These are phyloP conservation scores for Lichtheimia hyalospora DNA, from an alignment of 371 early-diverging fungal species.

Conservation along the genomic window DNA sequence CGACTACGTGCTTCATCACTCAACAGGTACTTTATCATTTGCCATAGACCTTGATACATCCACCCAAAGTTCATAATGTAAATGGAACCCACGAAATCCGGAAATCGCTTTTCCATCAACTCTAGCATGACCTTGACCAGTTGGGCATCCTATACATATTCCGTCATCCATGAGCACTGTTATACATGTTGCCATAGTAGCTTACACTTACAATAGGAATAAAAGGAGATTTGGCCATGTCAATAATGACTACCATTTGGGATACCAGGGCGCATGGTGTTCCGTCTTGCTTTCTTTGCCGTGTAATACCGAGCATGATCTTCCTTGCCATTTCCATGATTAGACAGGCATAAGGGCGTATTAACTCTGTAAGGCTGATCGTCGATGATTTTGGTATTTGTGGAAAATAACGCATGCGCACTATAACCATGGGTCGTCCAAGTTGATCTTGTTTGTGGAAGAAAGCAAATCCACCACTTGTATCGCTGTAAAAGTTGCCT, in stretches of 20 bases:
- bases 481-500: conserved; percentile 28
- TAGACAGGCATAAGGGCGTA: conserved; percentile 37
- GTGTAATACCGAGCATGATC: conserved; percentile 35
- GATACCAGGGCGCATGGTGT: conserved; percentile 26
- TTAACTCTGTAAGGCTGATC: conserved; percentile 21
- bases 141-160: conserved; percentile 29
- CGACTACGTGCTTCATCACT: conserved; percentile 35
- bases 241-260: conserved; percentile 35
- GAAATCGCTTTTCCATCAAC: conserved; percentile 32
- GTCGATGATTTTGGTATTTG: conserved; percentile 34
- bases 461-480: conserved; percentile 30
- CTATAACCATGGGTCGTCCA: conserved; percentile 42
- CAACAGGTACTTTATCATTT: conserved; percentile 36
- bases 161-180: background rate
- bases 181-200: background rate
- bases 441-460: conserved; percentile 44
- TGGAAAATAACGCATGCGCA: conserved; percentile 44
- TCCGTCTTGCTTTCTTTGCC: conserved; percentile 12
- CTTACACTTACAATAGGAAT: conserved; percentile 31
- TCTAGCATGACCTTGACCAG: conserved; percentile 26
- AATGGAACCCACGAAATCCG: conserved; percentile 32
- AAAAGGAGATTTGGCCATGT: conserved; percentile 41
- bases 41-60: conserved; percentile 51
- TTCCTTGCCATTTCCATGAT: conserved; percentile 48
- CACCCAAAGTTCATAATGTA: conserved; percentile 48